Percentiles rank a stretch among this genome's conserved stretches.
Evolutionary conservation across 2,329 filamentous ascomycete genomes (phyloP).

Genomic region (Verticillium isaacii): DNA sequence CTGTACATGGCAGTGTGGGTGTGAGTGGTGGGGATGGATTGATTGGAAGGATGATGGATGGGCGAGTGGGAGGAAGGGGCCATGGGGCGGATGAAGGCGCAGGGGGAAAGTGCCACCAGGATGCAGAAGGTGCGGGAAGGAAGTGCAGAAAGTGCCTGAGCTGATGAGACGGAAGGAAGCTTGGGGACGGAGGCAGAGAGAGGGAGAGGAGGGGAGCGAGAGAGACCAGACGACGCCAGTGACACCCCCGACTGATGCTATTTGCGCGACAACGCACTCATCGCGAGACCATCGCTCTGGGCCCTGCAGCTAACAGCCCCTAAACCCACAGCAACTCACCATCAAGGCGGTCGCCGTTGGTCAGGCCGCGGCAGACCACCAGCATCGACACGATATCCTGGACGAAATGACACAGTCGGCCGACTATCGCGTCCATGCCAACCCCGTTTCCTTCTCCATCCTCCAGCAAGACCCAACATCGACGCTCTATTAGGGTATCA

Average conservation of each 20-base stretch:
- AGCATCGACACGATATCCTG: not conserved
- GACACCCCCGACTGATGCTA: not conserved
- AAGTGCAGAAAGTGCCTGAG: not conserved
- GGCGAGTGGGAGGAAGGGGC: not conserved
- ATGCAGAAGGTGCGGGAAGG: not conserved
- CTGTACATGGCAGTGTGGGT: not conserved
- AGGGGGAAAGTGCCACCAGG: not conserved
- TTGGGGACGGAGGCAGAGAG: not conserved
- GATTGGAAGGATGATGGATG: not conserved
- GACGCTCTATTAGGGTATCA: not conserved
- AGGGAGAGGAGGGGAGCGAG: not conserved
- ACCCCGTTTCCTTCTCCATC: not conserved
- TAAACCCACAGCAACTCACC: not conserved
- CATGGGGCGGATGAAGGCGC: not conserved
- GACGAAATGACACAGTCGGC: not conserved
- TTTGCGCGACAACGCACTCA: not conserved
- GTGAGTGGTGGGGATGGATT: not conserved
- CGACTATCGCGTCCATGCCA: slow-evolving; percentile 1
- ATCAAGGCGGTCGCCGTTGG: not conserved
- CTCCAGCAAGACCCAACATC: not conserved
- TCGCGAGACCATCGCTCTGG: slow-evolving; percentile 4
- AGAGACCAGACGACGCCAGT: not conserved
- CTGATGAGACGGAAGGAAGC: not conserved
- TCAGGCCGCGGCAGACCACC: not conserved
- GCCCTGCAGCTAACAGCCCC: slow-evolving; percentile 2